Evolutionary conservation across 2,329 filamentous ascomycete species (phyloP).

Genomic region (Botrytis deweyae): DNA sequence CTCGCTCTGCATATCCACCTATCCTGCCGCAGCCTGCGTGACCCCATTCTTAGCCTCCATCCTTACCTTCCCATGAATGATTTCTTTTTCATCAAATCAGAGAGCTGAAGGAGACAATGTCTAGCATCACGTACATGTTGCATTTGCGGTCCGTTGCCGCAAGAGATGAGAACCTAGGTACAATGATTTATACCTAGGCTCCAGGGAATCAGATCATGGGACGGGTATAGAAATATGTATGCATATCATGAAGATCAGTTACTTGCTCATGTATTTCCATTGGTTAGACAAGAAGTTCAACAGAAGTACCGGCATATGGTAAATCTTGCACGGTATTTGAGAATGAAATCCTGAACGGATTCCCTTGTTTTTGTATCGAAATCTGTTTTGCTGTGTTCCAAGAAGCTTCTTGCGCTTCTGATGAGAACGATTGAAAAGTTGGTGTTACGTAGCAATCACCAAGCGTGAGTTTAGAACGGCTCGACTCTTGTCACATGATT

Average conservation of each 20-base stretch:
- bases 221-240: not conserved
- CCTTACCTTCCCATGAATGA: not conserved
- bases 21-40: not conserved
- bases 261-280: not conserved
- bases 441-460: not conserved
- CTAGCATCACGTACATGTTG: slow-evolving; percentile 10
- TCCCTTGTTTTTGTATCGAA: not conserved
- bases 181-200: not conserved
- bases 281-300: not conserved
- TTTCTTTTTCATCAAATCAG: not conserved
- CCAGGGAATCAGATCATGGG: not conserved
- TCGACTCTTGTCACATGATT: not conserved
- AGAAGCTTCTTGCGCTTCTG: not conserved
- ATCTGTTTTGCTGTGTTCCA: not conserved
- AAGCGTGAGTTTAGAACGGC: not conserved
- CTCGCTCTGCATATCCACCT: not conserved
- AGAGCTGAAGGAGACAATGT: not conserved
- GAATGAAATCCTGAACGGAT: not conserved
- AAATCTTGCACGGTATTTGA: not conserved
- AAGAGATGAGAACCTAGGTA: not conserved
- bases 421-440: not conserved
- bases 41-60: not conserved
- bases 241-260: not conserved
- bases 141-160: not conserved
- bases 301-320: not conserved